A percentile compares a stretch with the other conserved stretches of the same genome.
These are phyloP conservation scores for Carex arenaria DNA, from an alignment of 202 grass and related monocot genomes.

Conservation along the genomic window DNA sequence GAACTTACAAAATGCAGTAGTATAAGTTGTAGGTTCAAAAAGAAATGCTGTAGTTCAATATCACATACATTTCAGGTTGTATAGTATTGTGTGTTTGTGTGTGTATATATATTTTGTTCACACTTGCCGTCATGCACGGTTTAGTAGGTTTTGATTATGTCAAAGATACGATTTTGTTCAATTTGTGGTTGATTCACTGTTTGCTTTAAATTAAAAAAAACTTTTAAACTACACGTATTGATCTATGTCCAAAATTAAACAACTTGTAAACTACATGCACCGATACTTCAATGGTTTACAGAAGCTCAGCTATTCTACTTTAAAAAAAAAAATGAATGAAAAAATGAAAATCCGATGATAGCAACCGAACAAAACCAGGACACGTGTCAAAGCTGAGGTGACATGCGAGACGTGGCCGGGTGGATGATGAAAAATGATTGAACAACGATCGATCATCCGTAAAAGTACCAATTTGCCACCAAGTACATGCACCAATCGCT, in stretches of 20 bases:
- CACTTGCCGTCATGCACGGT: neutral
- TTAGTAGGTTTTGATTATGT: neutral
- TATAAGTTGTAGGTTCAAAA: neutral
- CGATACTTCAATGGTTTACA: neutral
- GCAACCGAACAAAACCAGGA: neutral
- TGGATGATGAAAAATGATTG: constrained; percentile 1
- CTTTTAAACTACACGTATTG: neutral
- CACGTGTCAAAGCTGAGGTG: neutral
- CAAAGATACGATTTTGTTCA: neutral
- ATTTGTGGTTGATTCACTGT: neutral
- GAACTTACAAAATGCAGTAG: neutral
- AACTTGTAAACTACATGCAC: neutral
- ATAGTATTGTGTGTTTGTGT: too few species aligned
- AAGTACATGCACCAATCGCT: neutral
- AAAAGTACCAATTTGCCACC: constrained; percentile 6
- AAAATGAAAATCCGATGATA: constrained; percentile 2
- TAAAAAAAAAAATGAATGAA: neutral
- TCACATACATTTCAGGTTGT: neutral
- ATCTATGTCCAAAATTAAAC: neutral
- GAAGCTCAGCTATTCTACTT: neutral
- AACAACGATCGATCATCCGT: neutral
- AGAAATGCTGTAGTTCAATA: neutral
- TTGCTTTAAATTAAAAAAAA: too few species aligned
- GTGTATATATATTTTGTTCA: neutral
- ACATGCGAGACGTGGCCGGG: neutral